phyloP scores from a whole-genome alignment of 2,329 filamentous ascomycete genomes.

The Fusarium xyrophilum region DNA sequence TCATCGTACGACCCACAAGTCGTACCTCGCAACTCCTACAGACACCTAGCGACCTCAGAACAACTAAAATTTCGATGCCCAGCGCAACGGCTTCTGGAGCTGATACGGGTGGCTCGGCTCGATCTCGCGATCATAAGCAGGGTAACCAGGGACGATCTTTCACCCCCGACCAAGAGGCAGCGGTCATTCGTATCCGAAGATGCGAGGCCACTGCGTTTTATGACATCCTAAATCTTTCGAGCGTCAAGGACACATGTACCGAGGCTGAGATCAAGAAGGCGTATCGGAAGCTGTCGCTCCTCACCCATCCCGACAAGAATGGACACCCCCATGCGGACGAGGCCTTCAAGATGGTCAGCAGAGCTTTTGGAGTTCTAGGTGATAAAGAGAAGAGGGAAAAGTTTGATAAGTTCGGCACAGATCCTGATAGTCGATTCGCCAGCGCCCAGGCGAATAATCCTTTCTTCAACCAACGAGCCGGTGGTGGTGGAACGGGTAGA shows the following conservation, averaged over 20 bases:
- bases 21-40: background rate
- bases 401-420: constrained; percentile 87
- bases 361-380: constrained; percentile 90
- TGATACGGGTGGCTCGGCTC: constrained; percentile 56
- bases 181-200: constrained; percentile 85
- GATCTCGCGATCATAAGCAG: constrained; percentile 73
- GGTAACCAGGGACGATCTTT: constrained; percentile 78
- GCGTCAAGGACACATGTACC: constrained; percentile 67
- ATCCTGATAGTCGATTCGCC: constrained; percentile 88
- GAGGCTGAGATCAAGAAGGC: constrained; percentile 96
- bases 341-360: constrained; percentile 97
- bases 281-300: constrained; percentile 89
- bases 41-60: constrained; percentile 1
- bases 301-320: constrained; percentile 99
- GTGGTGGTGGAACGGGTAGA: constrained; percentile 52
- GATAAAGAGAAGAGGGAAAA: constrained; percentile 87
- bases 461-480: constrained; percentile 64
- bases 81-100: constrained; percentile 63
- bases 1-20: constrained; percentile 7
- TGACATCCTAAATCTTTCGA: constrained; percentile 83
- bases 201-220: constrained; percentile 91
- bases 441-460: constrained; percentile 66
- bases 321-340: constrained; percentile 94
- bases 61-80: constrained; percentile 42
- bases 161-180: constrained; percentile 89